Evolutionary conservation across 1,139 yeast species (phyloP), one percentile per base, ranked within the genome.

Genomic region (Suhomyces yuchorum): DNA sequence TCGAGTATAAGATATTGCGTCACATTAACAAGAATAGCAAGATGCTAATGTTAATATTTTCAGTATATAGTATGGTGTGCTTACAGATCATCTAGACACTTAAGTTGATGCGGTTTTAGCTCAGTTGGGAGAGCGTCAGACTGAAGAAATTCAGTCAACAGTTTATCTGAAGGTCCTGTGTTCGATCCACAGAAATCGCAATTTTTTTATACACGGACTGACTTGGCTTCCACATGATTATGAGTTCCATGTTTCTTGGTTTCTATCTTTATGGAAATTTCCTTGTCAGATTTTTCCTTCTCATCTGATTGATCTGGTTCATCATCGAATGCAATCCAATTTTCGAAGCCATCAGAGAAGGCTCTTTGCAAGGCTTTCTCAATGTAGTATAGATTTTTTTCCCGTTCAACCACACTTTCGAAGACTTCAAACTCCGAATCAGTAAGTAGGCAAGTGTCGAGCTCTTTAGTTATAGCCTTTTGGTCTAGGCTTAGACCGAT

Each of bases 71-170:
- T n/a, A n/a, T n/a, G n/a, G n/a, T n/a, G n/a, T n/a, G n/a, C n/a
- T n/a, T n/a, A n/a, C n/a, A n/a, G n/a, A n/a, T n/a, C n/a, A n/a
- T n/a, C n/a, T n/a, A n/a, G n/a, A n/a, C n/a, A n/a, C n/a, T n/a
- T n/a, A 34, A 18, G 37, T 89, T 35, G 14, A 22, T 43, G 68
- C 69, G 73, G 75, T 62, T 73, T 75, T 75, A 75, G 89, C 90
- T 84, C 90, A 84, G 88, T 81, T 80, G 89, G 90, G 89, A 84
- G 89, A 84, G 90, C 90, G 89, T 81, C 86, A 83, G 89, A 84
- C 89, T 84, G 88, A 84, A 84, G 88, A 51, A 45, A 52, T 61
- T 62, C 62, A 56, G 70, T 66, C 68, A 57, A 26, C 66, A 65
- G 67, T 63, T 65, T 63, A 74, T 74, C 78, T 73, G 78, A 71